phyloP scores from a whole-genome alignment of 2,329 filamentous ascomycete genomes.

The Cordyceps militaris region DNA sequence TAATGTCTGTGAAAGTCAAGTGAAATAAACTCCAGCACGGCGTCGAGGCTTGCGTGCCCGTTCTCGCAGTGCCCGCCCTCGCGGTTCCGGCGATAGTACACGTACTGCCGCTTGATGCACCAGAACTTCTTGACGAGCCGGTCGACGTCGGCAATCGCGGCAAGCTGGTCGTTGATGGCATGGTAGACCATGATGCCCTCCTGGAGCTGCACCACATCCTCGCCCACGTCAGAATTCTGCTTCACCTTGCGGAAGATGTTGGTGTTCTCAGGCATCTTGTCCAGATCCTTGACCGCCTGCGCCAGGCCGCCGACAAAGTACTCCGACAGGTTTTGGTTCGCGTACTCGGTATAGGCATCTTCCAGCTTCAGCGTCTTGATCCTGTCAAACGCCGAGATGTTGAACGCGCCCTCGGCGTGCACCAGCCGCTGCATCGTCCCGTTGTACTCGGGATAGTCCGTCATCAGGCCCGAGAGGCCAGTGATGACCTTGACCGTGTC shows the following conservation, averaged over 20 bases:
- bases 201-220: neutral
- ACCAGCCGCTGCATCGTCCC: neutral
- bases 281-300: neutral
- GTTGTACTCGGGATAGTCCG: conserved; percentile 17
- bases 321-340: neutral
- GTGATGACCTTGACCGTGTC: conserved; percentile 17
- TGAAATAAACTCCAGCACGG: neutral
- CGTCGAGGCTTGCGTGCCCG: too few species aligned
- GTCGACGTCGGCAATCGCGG: neutral
- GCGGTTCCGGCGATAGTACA: neutral
- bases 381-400: neutral
- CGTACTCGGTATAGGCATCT: neutral
- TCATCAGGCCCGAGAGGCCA: conserved; percentile 18
- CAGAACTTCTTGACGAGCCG: neutral
- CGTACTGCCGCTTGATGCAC: neutral
- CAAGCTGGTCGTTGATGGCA: neutral
- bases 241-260: too few species aligned
- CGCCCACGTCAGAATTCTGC: too few species aligned
- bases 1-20: too few species aligned
- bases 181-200: neutral
- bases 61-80: neutral
- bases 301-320: conserved; percentile 4
- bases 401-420: neutral
- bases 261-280: too few species aligned
- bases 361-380: neutral